Percentiles rank a stretch among this genome's conserved stretches.
These are phyloP conservation scores for Pleurotus citrinopileatus DNA, from an alignment of 768 basidiomycete species.

Conservation along the genomic window DNA sequence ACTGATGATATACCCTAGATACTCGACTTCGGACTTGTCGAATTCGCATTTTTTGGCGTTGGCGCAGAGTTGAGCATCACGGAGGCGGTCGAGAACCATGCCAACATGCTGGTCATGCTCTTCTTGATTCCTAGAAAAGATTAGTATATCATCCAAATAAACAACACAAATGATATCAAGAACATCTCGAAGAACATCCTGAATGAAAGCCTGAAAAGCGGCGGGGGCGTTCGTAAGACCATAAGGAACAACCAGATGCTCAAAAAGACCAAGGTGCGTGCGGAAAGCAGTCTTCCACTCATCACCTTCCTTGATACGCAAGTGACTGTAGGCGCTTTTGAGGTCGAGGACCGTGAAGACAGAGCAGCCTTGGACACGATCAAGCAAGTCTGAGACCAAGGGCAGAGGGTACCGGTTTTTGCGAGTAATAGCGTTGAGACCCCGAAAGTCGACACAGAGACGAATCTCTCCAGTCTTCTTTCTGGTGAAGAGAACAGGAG, in stretches of 20 bases:
- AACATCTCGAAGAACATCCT: not conserved
- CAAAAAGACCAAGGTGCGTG: conserved; percentile 30
- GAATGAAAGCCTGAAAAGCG: conserved; percentile 15
- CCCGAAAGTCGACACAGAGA: conserved; percentile 29
- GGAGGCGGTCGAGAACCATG: conserved; percentile 29
- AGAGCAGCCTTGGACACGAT: conserved; percentile 24
- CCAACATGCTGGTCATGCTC: conserved; percentile 33
- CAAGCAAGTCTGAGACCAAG: conserved; percentile 27
- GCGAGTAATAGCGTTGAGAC: conserved; percentile 24
- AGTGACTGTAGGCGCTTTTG: conserved; percentile 28
- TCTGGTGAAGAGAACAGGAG: conserved; percentile 31
- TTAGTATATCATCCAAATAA: conserved; percentile 43
- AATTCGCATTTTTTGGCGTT: conserved; percentile 42
- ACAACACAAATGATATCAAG: conserved; percentile 37
- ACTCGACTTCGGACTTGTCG: conserved; percentile 32
- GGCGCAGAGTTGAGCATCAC: conserved; percentile 24
- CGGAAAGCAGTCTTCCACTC: conserved; percentile 4
- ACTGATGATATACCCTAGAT: conserved; percentile 37
- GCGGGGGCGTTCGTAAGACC: conserved; percentile 38
- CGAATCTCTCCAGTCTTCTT: conserved; percentile 31
- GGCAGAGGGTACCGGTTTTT: conserved; percentile 35
- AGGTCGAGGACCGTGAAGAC: conserved; percentile 33
- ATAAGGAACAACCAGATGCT: conserved; percentile 36
- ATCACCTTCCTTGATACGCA: conserved; percentile 2
- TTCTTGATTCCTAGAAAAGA: conserved; percentile 32